Evolutionary conservation across 331 rosid species (phyloP), one percentile per base, ranked within the genome.

Genomic region (Saraca asoca): DNA sequence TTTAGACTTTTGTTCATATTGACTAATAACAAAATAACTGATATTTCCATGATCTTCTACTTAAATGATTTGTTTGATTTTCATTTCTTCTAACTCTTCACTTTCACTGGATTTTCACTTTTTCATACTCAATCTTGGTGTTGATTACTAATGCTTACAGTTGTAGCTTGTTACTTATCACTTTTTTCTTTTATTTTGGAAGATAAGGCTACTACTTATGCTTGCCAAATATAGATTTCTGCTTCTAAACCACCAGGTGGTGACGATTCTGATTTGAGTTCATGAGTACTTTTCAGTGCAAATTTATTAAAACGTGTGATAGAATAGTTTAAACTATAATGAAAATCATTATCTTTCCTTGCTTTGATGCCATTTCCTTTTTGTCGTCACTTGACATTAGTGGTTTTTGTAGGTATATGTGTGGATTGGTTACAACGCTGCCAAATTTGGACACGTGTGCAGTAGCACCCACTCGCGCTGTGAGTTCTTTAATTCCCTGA

Each of bases 361-460:
- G 31, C 42, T 34, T 51, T 12, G 10, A 12, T 42, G 69, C 5
- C 12, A 58, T 44, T 6, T 34, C 9, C 12, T 54, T 45, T 39
- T 29, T 41, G n/a, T 6, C 13, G 29, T 77, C 5, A 19, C 57
- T 59, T 70, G 48, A 69, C 39, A 19, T 12, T 58, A 20, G 15
- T 62, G 48, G 7, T 66, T 68, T 58, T 24, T n/a, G 41, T 80
- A 93, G 97, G 82, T 93, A 79, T 85, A 79, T 81, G 95, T 72
- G 20, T 93, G 97, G 98, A 78, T 90, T 72, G 95, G 98, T 78
- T 84, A 83, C 87, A 88, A 75, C 84, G 76, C 92, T 68, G 79
- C 86, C 7, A 90, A 90, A 71, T 71, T 94, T 42, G 99, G 97
- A 14, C 82, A 74, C 63, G 15, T 94, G 73, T 74, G 99, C 92